A percentile compares a stretch with the other conserved stretches of the same genome.
Evolutionary conservation across 140 eudicot species (phyloP).

Genomic region (Senecio squalidus): DNA sequence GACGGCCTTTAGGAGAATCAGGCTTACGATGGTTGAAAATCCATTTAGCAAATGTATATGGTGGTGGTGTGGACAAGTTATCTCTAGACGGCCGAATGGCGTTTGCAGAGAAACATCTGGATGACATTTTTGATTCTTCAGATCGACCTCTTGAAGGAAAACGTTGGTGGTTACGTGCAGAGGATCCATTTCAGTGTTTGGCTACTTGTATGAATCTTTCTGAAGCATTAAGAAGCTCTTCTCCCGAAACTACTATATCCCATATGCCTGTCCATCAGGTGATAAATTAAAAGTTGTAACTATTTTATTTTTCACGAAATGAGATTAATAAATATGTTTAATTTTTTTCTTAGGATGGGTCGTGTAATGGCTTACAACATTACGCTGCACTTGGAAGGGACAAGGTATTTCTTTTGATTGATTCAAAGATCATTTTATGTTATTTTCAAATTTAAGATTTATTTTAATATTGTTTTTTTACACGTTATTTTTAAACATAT

Average conservation of each 20-base stretch:
- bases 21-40: slow-evolving; percentile 88
- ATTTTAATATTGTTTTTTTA: background rate
- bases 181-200: slow-evolving; percentile 95
- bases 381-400: slow-evolving; percentile 99
- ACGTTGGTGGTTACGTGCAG: slow-evolving; percentile 95
- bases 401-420: slow-evolving; percentile 44
- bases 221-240: slow-evolving; percentile 81
- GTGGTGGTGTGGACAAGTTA: slow-evolving; percentile 89
- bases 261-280: slow-evolving; percentile 92
- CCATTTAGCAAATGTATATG: slow-evolving; percentile 81
- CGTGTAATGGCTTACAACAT: slow-evolving; percentile 97
- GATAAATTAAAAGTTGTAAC: background rate
- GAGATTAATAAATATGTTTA: background rate
- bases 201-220: slow-evolving; percentile 77
- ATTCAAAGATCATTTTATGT: background rate
- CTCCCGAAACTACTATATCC: slow-evolving; percentile 76
- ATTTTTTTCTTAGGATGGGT: slow-evolving; percentile 64
- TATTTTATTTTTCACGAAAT: background rate
- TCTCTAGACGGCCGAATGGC: slow-evolving; percentile 70
- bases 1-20: slow-evolving; percentile 81
- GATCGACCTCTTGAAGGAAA: slow-evolving; percentile 96
- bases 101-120: slow-evolving; percentile 74
- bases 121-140: slow-evolving; percentile 90
- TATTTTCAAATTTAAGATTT: background rate
- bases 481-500: background rate